Conservation (phyloP, 257 asterid species). For the Avicennia marina region DNA sequence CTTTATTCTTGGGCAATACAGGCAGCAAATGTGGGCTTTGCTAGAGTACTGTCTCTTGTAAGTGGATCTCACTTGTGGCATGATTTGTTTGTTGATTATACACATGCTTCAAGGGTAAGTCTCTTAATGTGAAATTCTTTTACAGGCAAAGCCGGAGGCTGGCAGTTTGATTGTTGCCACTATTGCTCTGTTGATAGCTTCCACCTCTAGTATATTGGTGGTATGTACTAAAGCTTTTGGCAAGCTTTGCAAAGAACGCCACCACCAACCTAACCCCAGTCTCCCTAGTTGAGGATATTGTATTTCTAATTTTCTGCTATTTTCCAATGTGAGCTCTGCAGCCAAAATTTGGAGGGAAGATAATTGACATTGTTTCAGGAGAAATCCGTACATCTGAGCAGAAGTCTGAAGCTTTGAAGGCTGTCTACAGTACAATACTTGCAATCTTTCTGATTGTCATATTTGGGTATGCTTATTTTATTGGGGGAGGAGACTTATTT, state of each 20-base stretch:
- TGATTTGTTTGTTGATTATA: not conserved
- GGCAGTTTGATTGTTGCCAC: constrained; percentile 58
- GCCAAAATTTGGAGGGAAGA: constrained; percentile 76
- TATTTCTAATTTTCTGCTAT: constrained; percentile 8
- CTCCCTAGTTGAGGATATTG: not conserved
- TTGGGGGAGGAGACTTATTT: constrained; percentile 7
- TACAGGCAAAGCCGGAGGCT: constrained; percentile 83
- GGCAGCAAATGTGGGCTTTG: constrained; percentile 82
- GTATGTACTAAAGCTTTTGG: constrained; percentile 37
- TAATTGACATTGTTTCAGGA: constrained; percentile 75
- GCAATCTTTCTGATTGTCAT: constrained; percentile 53
- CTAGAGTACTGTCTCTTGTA: constrained; percentile 70
- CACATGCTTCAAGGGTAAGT: not conserved
- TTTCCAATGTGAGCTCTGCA: constrained; percentile 32
- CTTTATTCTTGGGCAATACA: constrained; percentile 22
- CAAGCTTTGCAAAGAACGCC: not conserved
- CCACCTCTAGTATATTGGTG: constrained; percentile 68
- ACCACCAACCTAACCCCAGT: not conserved
- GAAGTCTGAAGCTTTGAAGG: constrained; percentile 59
- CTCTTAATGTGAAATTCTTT: constrained; percentile 18
- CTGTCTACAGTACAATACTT: constrained; percentile 54
- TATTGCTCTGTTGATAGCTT: constrained; percentile 63
- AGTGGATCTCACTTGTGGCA: constrained; percentile 23
- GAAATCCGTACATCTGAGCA: constrained; percentile 54
- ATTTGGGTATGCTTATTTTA: constrained; percentile 46